A percentile compares a stretch with the other conserved stretches of the same genome.
phyloP scores from a whole-genome alignment of 345 rosid species.

The Carallia pectinifolia region DNA sequence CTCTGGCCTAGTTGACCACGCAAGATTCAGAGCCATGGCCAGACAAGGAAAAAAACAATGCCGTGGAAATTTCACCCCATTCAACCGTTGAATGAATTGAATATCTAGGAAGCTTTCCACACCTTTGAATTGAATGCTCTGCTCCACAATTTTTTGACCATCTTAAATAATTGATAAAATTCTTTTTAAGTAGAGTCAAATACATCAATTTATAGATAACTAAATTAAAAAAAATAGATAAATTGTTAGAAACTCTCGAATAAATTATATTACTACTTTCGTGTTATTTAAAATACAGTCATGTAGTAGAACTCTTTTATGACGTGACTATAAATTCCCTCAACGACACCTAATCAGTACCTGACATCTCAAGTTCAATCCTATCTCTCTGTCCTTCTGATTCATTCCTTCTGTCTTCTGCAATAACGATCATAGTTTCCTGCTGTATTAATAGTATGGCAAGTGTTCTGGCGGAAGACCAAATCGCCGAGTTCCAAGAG shows the following conservation, averaged over 20 bases:
- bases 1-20: not conserved
- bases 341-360: no score
- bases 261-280: no score
- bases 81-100: not conserved
- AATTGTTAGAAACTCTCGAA: no score
- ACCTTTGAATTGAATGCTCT: conserved; percentile 11
- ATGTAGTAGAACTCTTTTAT: no score
- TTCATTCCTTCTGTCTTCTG: not conserved
- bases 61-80: not conserved
- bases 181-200: no score
- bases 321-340: no score
- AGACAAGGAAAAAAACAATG: not conserved
- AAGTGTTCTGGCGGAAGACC: conserved; percentile 41
- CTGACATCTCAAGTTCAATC: no score
- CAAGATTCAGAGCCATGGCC: not conserved
- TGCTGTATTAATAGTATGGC: conserved; percentile 28
- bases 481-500: conserved; percentile 49
- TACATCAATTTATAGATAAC: no score
- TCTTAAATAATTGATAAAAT: no score
- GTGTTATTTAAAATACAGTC: no score
- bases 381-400: not conserved
- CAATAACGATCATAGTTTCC: not conserved
- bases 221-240: no score
- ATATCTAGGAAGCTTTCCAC: conserved; percentile 1
- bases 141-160: not conserved